phyloP scores from a whole-genome alignment of 1,284 basidiomycete genomes.

The Cystobasidium slooffiae region DNA sequence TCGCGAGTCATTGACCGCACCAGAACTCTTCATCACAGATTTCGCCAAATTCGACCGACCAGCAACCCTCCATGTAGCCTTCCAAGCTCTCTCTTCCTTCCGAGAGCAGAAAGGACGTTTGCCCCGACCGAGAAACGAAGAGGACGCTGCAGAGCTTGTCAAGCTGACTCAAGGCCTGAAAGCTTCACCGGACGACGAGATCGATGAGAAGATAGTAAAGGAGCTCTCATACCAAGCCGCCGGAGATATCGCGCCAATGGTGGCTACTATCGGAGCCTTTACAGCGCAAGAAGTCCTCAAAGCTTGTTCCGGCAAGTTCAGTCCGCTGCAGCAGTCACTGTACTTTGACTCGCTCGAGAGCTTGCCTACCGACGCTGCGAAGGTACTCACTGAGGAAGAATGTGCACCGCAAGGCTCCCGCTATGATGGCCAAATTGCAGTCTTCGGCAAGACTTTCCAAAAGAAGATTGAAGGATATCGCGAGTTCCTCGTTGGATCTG shows the following conservation, averaged over 20 bases:
- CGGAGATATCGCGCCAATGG: conserved; percentile 89
- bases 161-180: conserved; percentile 75
- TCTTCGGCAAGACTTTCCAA: conserved; percentile 93
- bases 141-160: conserved; percentile 77
- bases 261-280: conserved; percentile 94
- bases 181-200: conserved; percentile 66
- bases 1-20: conserved; percentile 77
- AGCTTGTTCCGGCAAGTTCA: conserved; percentile 97
- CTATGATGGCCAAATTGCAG: conserved; percentile 94
- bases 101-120: conserved; percentile 67
- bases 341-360: conserved; percentile 99
- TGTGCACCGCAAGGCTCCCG: conserved; percentile 80
- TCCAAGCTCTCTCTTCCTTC: conserved; percentile 91
- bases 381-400: conserved; percentile 79
- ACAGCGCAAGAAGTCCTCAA: conserved; percentile 98
- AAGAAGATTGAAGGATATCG: conserved; percentile 86
- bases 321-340: conserved; percentile 91
- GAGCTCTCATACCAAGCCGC: conserved; percentile 90
- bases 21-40: conserved; percentile 93
- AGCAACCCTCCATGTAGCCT: conserved; percentile 85
- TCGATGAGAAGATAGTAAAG: conserved; percentile 76
- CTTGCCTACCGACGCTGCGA: conserved; percentile 64
- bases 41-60: conserved; percentile 98
- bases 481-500: conserved; percentile 96
- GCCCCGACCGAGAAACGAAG: conserved; percentile 80